A percentile compares a stretch with the other conserved stretches of the same genome.
Evolutionary conservation across 352 stramenopile genomes (phyloP).

Genomic region (Phytophthora hybrid): DNA sequence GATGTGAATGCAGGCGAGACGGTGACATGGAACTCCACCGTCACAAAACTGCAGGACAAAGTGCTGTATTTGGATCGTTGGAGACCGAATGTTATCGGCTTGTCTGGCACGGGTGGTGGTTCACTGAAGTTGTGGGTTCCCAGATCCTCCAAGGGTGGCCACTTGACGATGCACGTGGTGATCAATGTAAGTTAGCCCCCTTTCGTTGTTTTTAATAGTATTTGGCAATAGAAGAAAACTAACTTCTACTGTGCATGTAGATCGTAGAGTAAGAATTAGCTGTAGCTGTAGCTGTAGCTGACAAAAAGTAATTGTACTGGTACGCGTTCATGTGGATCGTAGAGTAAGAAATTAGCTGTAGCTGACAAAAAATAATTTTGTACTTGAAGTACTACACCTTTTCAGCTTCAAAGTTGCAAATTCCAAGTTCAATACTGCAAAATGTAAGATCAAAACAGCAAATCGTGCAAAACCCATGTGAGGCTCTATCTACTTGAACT

Average conservation of each 20-base stretch:
- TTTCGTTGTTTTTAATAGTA: background rate
- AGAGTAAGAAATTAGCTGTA: too few relatives aligned
- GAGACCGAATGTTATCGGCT: slow-evolving; percentile 25
- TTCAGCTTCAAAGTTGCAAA: too few relatives aligned
- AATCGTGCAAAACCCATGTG: too few relatives aligned
- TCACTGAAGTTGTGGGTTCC: slow-evolving; percentile 35
- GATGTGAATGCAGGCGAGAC: slow-evolving; percentile 12
- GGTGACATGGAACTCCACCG: slow-evolving; percentile 27
- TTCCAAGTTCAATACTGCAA: too few relatives aligned
- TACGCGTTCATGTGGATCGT: too few relatives aligned
- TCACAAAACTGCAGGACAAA: slow-evolving; percentile 29
- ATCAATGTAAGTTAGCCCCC: slow-evolving; percentile 36
- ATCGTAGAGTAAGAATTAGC: background rate
- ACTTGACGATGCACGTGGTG: slow-evolving; percentile 31
- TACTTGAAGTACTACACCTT: too few relatives aligned
- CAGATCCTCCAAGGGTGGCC: slow-evolving; percentile 26
- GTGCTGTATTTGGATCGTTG: slow-evolving; percentile 34
- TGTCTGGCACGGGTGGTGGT: slow-evolving; percentile 22
- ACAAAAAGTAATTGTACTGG: too few relatives aligned
- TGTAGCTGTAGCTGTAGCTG: background rate
- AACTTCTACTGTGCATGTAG: background rate
- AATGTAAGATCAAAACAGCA: too few relatives aligned
- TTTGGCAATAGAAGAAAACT: background rate
- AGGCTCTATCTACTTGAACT: too few relatives aligned
- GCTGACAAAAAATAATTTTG: too few relatives aligned